phyloP scores from a whole-genome alignment of 139 green algal species.

The Chlamydomonas schloesseri region DNA sequence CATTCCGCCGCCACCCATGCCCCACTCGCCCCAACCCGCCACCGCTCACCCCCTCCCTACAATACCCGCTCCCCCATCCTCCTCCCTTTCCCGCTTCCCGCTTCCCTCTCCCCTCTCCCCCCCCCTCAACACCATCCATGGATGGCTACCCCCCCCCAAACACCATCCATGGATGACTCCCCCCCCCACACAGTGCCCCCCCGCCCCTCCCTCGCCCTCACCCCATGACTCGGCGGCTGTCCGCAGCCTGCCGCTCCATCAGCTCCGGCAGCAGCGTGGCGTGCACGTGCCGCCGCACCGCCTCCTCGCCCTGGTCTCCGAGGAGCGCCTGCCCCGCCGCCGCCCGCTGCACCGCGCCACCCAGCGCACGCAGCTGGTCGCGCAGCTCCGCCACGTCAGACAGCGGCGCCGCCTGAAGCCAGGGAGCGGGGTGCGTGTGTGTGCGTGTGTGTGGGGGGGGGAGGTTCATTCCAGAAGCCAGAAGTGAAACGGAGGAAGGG shows the following conservation, averaged over 20 bases:
- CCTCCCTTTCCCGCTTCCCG: too few relatives aligned
- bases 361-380: background rate
- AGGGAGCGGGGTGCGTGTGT: background rate
- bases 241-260: conserved; percentile 2
- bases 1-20: too few relatives aligned
- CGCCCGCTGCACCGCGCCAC: background rate
- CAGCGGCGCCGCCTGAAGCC: background rate
- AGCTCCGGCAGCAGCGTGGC: conserved; percentile 39
- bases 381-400: background rate
- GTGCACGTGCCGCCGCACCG: conserved; percentile 40
- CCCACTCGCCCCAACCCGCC: too few relatives aligned
- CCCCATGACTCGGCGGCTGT: conserved; percentile 1
- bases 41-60: too few relatives aligned
- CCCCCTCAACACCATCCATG: too few relatives aligned
- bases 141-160: too few relatives aligned
- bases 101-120: too few relatives aligned
- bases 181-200: background rate
- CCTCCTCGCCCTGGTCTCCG: conserved; percentile 28
- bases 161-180: too few relatives aligned
- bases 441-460: background rate
- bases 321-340: conserved; percentile 17
- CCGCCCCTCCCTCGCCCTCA: background rate
- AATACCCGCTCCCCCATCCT: too few relatives aligned
- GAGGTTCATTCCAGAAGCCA: background rate
- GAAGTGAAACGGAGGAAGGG: too few relatives aligned